A percentile compares a stretch with the other conserved stretches of the same genome.
phyloP scores from a whole-genome alignment of 495 filamentous ascomycete species.

The Penicillium simplicissimum region DNA sequence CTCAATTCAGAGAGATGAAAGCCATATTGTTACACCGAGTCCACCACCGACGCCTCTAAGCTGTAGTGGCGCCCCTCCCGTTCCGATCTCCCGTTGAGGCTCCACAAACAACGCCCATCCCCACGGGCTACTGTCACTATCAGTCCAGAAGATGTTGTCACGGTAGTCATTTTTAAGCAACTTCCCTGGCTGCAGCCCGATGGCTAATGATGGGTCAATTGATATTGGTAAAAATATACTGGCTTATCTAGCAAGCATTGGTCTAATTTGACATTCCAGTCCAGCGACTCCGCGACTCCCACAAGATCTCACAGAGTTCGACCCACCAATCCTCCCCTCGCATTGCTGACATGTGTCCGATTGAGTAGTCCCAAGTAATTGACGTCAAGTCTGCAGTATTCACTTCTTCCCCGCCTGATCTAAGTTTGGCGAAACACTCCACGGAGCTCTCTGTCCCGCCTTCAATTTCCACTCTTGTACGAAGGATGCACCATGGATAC shows the following conservation, averaged over 20 bases:
- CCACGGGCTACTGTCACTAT: not conserved
- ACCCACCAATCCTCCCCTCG: not conserved
- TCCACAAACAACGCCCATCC: not conserved
- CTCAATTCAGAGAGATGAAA: not conserved
- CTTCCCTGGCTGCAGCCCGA: too few relatives aligned
- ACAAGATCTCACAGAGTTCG: not conserved
- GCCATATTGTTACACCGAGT: not conserved
- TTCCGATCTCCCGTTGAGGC: slow-evolving; percentile 1
- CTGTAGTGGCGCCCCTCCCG: not conserved
- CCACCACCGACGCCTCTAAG: not conserved
- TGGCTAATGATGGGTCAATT: too few relatives aligned
- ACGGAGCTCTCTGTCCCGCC: slow-evolving; percentile 2
- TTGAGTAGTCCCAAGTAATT: not conserved
- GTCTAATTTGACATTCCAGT: not conserved
- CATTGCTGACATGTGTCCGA: not conserved
- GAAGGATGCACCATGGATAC: too few relatives aligned
- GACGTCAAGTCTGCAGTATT: not conserved
- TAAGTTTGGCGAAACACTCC: not conserved
- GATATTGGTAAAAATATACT: too few relatives aligned
- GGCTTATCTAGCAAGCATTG: not conserved
- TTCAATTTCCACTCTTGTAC: not conserved
- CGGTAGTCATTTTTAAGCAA: not conserved
- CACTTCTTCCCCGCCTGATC: not conserved
- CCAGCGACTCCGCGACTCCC: not conserved
- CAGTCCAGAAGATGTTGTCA: not conserved